Percentiles rank a stretch among this genome's conserved stretches.
These are phyloP conservation scores for Strobilomyces confusus DNA, from an alignment of 768 basidiomycete genomes.

Conservation along the genomic window DNA sequence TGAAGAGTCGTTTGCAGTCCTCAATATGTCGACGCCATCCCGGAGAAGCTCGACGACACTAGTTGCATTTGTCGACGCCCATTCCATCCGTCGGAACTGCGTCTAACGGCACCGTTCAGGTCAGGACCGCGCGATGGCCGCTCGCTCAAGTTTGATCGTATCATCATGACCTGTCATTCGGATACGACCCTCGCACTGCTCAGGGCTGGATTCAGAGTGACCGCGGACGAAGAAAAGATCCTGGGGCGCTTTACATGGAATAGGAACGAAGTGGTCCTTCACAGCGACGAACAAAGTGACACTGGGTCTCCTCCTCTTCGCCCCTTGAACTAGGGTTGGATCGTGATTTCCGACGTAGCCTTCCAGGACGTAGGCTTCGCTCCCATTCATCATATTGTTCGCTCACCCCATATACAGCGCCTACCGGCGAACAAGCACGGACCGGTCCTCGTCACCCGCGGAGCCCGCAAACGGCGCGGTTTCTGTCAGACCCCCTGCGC, in stretches of 20 bases:
- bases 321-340: too few relatives aligned
- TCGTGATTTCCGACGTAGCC: too few relatives aligned
- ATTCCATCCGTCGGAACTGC: conserved; percentile 42
- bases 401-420: conserved; percentile 49
- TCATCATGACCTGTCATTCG: conserved; percentile 72
- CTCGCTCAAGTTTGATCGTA: conserved; percentile 55
- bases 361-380: too few relatives aligned
- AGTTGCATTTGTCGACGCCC: conserved; percentile 58
- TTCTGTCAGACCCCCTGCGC: conserved; percentile 61
- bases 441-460: conserved; percentile 56
- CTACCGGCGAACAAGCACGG: conserved; percentile 53
- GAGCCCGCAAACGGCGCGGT: conserved; percentile 46
- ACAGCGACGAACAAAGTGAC: conserved; percentile 62
- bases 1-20: conserved; percentile 38
- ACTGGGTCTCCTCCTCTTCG: conserved; percentile 40
- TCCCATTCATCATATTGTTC: not conserved
- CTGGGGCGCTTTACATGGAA: conserved; percentile 63
- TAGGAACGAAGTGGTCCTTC: too few relatives aligned
- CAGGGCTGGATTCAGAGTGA: conserved; percentile 46
- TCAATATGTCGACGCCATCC: conserved; percentile 62
- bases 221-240: conserved; percentile 49
- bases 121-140: conserved; percentile 48
- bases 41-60: conserved; percentile 43
- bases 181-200: conserved; percentile 46
- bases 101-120: conserved; percentile 29